These are phyloP conservation scores for Fusarium circinatum DNA, from an alignment of 2,329 filamentous ascomycete genomes.

Conservation along the genomic window DNA sequence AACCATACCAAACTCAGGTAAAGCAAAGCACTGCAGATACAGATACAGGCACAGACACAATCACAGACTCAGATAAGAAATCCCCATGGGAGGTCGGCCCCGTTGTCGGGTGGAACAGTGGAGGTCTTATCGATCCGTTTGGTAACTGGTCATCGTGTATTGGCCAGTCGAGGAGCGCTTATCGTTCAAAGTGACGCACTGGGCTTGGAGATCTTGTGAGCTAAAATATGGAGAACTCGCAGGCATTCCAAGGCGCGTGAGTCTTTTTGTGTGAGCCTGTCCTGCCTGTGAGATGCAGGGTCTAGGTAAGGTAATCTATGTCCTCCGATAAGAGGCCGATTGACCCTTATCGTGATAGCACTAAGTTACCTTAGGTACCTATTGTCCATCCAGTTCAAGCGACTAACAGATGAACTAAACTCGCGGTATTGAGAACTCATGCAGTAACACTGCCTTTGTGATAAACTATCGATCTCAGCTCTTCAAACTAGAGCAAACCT, in stretches of 20 bases:
- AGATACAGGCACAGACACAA: background rate
- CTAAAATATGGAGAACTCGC: slow-evolving; percentile 38
- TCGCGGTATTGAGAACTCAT: background rate
- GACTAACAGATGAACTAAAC: background rate
- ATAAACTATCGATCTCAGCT: background rate
- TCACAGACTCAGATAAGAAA: slow-evolving; percentile 17
- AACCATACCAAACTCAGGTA: background rate
- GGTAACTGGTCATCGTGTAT: slow-evolving; percentile 36
- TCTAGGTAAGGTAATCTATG: background rate
- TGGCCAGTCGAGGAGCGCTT: slow-evolving; percentile 38
- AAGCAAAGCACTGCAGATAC: background rate
- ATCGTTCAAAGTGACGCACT: slow-evolving; percentile 39
- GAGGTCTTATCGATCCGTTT: slow-evolving; percentile 36
- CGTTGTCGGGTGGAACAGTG: slow-evolving; percentile 32
- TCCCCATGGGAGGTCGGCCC: background rate
- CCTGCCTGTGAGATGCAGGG: slow-evolving; percentile 4
- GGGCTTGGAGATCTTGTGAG: slow-evolving; percentile 40
- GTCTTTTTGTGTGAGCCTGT: slow-evolving; percentile 6
- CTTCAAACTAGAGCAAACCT: background rate
- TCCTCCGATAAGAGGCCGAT: slow-evolving; percentile 10
- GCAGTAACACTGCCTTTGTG: background rate
- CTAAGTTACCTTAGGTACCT: too few relatives aligned
- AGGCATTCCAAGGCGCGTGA: slow-evolving; percentile 23
- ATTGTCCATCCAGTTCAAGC: background rate
- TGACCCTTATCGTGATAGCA: background rate